Evolutionary conservation across 2,329 filamentous ascomycete species (phyloP), one percentile per base, ranked within the genome.

Genomic region (Daldinia sp.): DNA sequence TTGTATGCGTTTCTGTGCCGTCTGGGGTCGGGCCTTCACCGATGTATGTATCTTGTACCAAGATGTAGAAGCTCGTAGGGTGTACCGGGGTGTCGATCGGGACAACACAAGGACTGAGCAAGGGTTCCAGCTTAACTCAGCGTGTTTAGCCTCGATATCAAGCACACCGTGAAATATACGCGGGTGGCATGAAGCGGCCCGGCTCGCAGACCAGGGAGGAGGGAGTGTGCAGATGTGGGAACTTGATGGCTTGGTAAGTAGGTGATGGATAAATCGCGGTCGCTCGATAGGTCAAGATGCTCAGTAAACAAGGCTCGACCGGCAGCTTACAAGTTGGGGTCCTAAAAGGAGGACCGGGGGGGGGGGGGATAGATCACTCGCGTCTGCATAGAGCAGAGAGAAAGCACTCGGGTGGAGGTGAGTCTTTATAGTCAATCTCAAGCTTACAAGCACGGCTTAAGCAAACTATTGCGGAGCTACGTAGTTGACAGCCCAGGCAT

Each of bases 51-150:
- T 62, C 64, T 68, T 72, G 71, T 71, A 67, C 69, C 71, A 69
- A 65, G 63, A 65, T 62, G 67, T 68, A 33, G 65, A 70, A 68
- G 61, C 68, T 67, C 69, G 66, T 71, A 65, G 68, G 65, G 70
- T 72, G 69, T 69, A 66, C 70, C 71, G 71, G 67, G 35, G 54
- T 74, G 74, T 75, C 69, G 76, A 76, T 77, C 74, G 66, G 68
- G 60, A 68, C 50, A 63, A 70, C 53, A 65, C 66, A 50, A 71
- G 67, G 68, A 71, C 69, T 68, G 65, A 72, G 64, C 63, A 70
- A 72, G 68, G 72, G 39, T 68, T 67, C 59, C 53, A 55, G 71
- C 68, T 71, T 35, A 46, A 28, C 42, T 50, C 33, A 63, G 64
- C 64, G 62, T 56, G 62, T 67, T 70, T 69, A 50, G 44, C 33